Base-by-base conservation (phyloP, 1,139 yeast genomes). In the Magnusiomyces magnusii region DNA sequence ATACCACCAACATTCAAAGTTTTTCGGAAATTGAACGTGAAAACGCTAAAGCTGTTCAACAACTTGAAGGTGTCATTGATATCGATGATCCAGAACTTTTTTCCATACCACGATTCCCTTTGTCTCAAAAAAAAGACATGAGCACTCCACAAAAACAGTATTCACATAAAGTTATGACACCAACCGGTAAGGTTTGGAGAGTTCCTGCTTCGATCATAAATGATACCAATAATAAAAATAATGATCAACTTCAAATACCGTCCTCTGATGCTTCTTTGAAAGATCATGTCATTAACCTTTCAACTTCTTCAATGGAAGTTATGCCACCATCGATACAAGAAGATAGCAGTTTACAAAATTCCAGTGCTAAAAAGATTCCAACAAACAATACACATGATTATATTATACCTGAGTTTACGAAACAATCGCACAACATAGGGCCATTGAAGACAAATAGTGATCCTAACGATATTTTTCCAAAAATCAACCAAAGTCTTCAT, bases 1-100 rank as follows among this genome's bases (percentile, higher is more conserved):
- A 50, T 31, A 50, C 41, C 41, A 28, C 23, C 13, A 50, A 50
- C 19, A 21, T 34, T 5, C 42, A 50, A 19, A 56, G 59, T 10
- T 53, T 55, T 44, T 57, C 60, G 1, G 61, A 57, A 2, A 54
- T 59, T 21, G 61, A 59, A 31, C 47, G 58, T 17, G 58, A 57
- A 39, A 56, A 57, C 21, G 25, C 53, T 17, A 57, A 54, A 13
- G 54, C 57, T 3, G 59, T 57, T 24, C 56, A 34, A 24, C 54
- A 36, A n/a, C 54, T 57, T 27, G 57, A 55, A 36, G 51, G 56
- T 15, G 41, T 10, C 5, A n/a, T 23, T 19, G n/a, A 44, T 44
- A 9, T 19, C 5, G 49, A 44, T 39, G 3, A 39, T 3, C 17
- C 44, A 3, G 44, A 39, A 5, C 44, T 17, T 5, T 39, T 39